Conservation (phyloP, 2,329 filamentous ascomycete genomes). For the Arthrinium puccinioides region DNA sequence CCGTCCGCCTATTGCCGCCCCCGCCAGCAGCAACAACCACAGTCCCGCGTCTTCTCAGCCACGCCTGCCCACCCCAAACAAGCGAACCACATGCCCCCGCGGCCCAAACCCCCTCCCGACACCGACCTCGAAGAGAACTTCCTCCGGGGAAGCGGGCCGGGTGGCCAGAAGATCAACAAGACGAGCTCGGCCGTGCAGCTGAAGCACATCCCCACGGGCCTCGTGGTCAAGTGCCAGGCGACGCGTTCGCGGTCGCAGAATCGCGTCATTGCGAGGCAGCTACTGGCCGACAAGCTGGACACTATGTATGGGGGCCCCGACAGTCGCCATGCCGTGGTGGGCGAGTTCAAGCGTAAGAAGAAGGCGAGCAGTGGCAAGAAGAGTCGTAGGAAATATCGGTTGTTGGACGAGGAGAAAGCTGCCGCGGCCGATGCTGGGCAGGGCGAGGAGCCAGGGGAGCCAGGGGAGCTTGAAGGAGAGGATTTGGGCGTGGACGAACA, state of each 20-base stretch:
- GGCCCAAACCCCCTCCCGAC: slow-evolving; percentile 65
- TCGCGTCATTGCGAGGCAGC: slow-evolving; percentile 70
- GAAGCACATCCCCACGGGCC: slow-evolving; percentile 80
- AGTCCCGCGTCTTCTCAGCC: slow-evolving; percentile 20
- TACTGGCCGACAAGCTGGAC: slow-evolving; percentile 72
- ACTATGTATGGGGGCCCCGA: slow-evolving; percentile 62
- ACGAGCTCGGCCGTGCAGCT: slow-evolving; percentile 92
- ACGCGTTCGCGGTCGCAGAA: slow-evolving; percentile 85
- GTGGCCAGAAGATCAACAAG: slow-evolving; percentile 96
- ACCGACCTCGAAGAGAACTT: slow-evolving; percentile 77
- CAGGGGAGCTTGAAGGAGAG: slow-evolving; percentile 5
- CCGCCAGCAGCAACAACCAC: slow-evolving; percentile 1
- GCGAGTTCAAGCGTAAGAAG: slow-evolving; percentile 55
- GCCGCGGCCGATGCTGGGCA: slow-evolving; percentile 7
- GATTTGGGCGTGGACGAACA: too few species aligned
- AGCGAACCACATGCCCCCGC: slow-evolving; percentile 57
- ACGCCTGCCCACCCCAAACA: slow-evolving; percentile 32
- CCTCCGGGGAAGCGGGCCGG: slow-evolving; percentile 85
- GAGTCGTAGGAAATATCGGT: slow-evolving; percentile 69
- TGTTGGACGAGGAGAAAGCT: slow-evolving; percentile 44
- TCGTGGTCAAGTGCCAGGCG: slow-evolving; percentile 90
- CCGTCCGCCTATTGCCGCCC: background rate
- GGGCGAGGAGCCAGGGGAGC: slow-evolving; percentile 9
- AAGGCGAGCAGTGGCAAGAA: slow-evolving; percentile 77
- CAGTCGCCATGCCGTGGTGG: slow-evolving; percentile 59